These are phyloP conservation scores for Lachancea lanzarotensis DNA, from an alignment of 805 yeast species.

Conservation along the genomic window DNA sequence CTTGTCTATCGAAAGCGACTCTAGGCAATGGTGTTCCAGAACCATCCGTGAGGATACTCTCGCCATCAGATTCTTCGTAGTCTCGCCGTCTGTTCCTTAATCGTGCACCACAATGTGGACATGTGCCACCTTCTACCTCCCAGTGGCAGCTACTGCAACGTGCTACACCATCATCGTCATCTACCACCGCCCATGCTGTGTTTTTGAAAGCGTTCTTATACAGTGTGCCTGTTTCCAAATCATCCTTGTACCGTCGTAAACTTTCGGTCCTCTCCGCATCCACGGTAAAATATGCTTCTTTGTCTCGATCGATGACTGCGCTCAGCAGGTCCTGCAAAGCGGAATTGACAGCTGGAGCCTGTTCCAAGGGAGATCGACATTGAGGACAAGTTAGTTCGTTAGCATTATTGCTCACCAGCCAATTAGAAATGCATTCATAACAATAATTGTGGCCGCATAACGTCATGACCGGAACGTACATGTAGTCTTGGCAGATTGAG, in stretches of 20 bases:
- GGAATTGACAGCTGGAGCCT: slow-evolving; percentile 48
- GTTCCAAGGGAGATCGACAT: slow-evolving; percentile 46
- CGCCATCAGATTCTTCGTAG: slow-evolving; percentile 10
- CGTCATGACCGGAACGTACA: slow-evolving; percentile 58
- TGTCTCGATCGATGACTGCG: slow-evolving; percentile 33
- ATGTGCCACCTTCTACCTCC: slow-evolving; percentile 65
- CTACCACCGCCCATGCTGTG: slow-evolving; percentile 47
- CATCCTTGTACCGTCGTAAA: slow-evolving; percentile 36
- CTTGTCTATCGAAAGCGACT: background rate
- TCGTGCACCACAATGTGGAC: slow-evolving; percentile 60
- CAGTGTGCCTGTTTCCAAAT: slow-evolving; percentile 33
- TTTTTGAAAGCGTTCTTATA: slow-evolving; percentile 47
- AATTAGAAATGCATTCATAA: slow-evolving; percentile 53
- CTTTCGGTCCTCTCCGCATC: slow-evolving; percentile 25
- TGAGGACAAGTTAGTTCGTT: slow-evolving; percentile 59
- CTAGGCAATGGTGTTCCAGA: slow-evolving; percentile 5
- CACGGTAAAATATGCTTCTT: slow-evolving; percentile 19
- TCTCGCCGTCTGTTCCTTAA: slow-evolving; percentile 30
- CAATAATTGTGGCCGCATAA: slow-evolving; percentile 73
- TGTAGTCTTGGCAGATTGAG: slow-evolving; percentile 61
- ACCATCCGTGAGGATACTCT: slow-evolving; percentile 27
- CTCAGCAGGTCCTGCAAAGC: slow-evolving; percentile 43
- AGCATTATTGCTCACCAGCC: slow-evolving; percentile 43
- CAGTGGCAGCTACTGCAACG: slow-evolving; percentile 73
- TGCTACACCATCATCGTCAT: slow-evolving; percentile 63